Base-by-base conservation (phyloP, 2,329 filamentous ascomycete genomes). In the Colletotrichum trifolii region DNA sequence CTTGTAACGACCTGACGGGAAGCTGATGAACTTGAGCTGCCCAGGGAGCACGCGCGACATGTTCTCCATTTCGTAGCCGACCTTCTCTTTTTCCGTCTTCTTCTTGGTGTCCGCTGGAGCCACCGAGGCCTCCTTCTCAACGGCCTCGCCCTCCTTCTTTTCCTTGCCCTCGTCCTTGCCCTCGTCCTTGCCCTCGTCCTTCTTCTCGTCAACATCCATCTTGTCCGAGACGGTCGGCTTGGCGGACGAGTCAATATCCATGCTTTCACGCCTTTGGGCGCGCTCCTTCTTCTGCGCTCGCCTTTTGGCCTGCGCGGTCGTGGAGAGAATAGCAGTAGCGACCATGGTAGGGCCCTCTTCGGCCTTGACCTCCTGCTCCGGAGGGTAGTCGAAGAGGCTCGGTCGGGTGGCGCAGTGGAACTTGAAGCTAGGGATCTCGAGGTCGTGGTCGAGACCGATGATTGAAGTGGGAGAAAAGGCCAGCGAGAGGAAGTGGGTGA, bases 401-500 rank as follows among this genome's bases (percentile, higher is more conserved):
- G 95, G 95, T 64, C 94, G 89, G 10, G 95, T 96, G 71, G 96
- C 94, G 80, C 93, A 96, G 85, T 97, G 89, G 83, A 97, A 97
- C 77, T 96, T 96, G 87, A 97, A 94, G 75, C 90, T 90, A 17
- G 96, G 94, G 59, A 97, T 93, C 73, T 97, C 93, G 12, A 99
- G 86, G 74, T 97, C 93, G 74, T 96, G 91, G 75, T 99, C 94
- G 34, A 99, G 88, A 66, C 92, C 95, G 71, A 98, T 97, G 74
- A 99, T 92, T 1, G 96, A 92, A 2, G 96, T 99, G 1, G 96
- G 96, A n/a, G 93, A 94, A 80, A 99, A 98, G 73, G 93, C 94
- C 67, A 99, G 85, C 1, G 95, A 96, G 63, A 99, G 79, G 88
- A 99, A 99, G 80, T 99, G 96, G 36, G 96, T 97, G 73, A 98